A percentile compares a stretch with the other conserved stretches of the same genome.
phyloP scores from a whole-genome alignment of 148 eudicot genomes.

The Diospyros kaki region DNA sequence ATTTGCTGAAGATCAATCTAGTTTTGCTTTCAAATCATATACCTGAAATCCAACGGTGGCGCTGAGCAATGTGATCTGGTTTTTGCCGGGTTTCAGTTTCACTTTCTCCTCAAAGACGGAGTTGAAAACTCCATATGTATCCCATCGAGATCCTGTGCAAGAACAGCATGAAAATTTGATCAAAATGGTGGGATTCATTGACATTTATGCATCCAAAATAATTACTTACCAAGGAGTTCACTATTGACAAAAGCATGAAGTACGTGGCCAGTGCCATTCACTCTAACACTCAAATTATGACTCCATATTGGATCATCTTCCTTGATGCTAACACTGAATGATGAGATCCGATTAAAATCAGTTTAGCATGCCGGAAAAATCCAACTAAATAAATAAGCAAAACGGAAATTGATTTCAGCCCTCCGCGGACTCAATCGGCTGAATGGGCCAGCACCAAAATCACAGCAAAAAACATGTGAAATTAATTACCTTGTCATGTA shows the following conservation, averaged over 20 bases:
- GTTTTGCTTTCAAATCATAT: background rate
- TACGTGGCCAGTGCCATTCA: constrained; percentile 36
- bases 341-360: too few relatives aligned
- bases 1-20: too few relatives aligned
- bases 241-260: constrained; percentile 45
- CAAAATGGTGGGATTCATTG: too few relatives aligned
- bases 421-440: too few relatives aligned
- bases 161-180: background rate
- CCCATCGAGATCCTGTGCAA: constrained; percentile 37
- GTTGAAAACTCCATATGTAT: constrained; percentile 18
- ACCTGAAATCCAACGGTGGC: constrained; percentile 47
- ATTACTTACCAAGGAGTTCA: constrained; percentile 31
- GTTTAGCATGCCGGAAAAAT: too few relatives aligned
- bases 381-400: background rate
- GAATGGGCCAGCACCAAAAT: too few relatives aligned
- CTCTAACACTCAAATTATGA: constrained; percentile 31
- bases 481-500: constrained; percentile 50
- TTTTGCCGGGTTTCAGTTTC: constrained; percentile 31
- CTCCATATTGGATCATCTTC: constrained; percentile 33
- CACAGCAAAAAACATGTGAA: background rate
- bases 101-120: constrained; percentile 32
- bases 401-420: too few relatives aligned
- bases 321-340: constrained; percentile 27
- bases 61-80: constrained; percentile 54
- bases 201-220: background rate